A percentile compares a stretch with the other conserved stretches of the same genome.
phyloP scores from a whole-genome alignment of 768 basidiomycete genomes.

The Mycena vitilis region DNA sequence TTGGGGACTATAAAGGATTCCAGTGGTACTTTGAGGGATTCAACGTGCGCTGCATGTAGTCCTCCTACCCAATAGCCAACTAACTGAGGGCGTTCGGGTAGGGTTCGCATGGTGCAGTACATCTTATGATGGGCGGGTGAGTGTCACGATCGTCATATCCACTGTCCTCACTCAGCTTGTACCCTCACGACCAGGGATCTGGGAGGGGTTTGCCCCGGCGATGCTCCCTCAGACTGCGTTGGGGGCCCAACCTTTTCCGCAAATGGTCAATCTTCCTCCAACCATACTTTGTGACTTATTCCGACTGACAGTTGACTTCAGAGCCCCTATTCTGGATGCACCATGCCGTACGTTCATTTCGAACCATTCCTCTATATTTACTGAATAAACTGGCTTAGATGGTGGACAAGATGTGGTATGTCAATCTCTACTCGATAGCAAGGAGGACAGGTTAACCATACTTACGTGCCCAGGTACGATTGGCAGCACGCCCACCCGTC shows the following conservation, averaged over 20 bases:
- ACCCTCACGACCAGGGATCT: constrained; percentile 41
- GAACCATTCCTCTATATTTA: not conserved
- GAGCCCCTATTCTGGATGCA: constrained; percentile 53
- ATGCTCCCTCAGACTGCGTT: constrained; percentile 41
- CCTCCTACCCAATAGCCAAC: not conserved
- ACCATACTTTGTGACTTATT: not conserved
- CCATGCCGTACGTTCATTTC: constrained; percentile 43
- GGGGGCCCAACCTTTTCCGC: constrained; percentile 46
- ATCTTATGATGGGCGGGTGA: constrained; percentile 46
- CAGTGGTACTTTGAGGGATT: constrained; percentile 46
- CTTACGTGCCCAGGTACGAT: constrained; percentile 39
- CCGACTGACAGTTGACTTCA: constrained; percentile 18
- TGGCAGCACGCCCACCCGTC: constrained; percentile 44
- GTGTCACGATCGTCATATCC: not conserved
- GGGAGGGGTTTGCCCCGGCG: constrained; percentile 42
- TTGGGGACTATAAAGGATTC: constrained; percentile 48
- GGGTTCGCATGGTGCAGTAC: constrained; percentile 48
- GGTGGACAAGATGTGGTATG: constrained; percentile 53
- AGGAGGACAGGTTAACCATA: no score
- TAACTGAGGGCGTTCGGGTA: constrained; percentile 21
- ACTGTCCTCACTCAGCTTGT: not conserved
- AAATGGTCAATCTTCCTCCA: constrained; percentile 42
- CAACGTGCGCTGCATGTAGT: constrained; percentile 34
- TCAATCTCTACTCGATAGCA: not conserved
- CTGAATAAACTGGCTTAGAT: constrained; percentile 34